Evolutionary conservation across 768 basidiomycete genomes (phyloP).

Genomic region (Pleurotus sapidus): DNA sequence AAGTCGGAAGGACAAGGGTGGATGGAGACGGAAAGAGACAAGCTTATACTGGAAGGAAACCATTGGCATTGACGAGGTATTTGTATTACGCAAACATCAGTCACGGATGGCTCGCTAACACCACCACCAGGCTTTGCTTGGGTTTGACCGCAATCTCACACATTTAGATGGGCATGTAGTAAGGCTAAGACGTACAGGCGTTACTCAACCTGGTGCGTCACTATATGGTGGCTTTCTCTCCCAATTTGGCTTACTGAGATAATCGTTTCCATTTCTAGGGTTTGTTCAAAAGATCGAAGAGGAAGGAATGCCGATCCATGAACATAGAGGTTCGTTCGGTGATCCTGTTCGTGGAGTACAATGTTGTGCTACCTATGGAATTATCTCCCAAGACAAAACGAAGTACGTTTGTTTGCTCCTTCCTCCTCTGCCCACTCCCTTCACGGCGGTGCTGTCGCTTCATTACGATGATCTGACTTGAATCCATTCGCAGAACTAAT

Average conservation of each 20-base stretch:
- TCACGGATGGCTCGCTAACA: not conserved
- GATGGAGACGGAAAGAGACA: conserved; percentile 86
- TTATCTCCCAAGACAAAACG: conserved; percentile 63
- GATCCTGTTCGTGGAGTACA: conserved; percentile 93
- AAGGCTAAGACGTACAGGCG: conserved; percentile 64
- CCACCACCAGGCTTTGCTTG: conserved; percentile 76
- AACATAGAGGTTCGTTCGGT: conserved; percentile 53
- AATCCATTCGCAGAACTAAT: conserved; percentile 41
- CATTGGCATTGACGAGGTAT: conserved; percentile 87
- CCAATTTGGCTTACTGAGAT: not conserved
- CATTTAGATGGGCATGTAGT: conserved; percentile 89
- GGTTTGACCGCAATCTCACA: conserved; percentile 90
- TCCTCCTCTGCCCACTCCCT: not conserved
- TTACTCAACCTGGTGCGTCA: conserved; percentile 85
- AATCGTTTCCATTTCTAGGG: conserved; percentile 37
- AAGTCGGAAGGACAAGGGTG: conserved; percentile 73
- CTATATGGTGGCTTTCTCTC: too few species aligned
- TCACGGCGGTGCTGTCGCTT: not conserved
- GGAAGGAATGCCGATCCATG: conserved; percentile 86
- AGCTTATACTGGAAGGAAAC: conserved; percentile 92
- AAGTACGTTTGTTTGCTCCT: conserved; percentile 53
- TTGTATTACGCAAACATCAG: conserved; percentile 14
- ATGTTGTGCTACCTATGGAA: conserved; percentile 80
- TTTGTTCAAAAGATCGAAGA: conserved; percentile 82
- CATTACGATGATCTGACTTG: not conserved